These are phyloP conservation scores for Fusarium siculi DNA, from an alignment of 2,329 filamentous ascomycete species.

Conservation along the genomic window DNA sequence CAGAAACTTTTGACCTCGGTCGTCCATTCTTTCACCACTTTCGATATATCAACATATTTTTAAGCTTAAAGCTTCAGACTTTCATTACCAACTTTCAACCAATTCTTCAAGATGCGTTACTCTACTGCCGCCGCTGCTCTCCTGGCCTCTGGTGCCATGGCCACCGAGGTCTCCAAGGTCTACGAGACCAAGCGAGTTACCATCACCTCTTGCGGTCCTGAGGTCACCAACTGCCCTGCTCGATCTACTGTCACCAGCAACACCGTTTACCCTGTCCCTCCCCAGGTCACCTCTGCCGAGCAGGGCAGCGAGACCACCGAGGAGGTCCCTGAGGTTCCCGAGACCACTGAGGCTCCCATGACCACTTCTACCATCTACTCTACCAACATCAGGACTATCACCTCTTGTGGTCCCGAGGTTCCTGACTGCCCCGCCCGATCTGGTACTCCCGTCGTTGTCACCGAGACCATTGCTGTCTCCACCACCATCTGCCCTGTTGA, in stretches of 20 bases:
- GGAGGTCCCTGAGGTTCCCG: slow-evolving; percentile 39
- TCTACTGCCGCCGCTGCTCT: slow-evolving; percentile 58
- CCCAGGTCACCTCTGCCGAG: slow-evolving; percentile 26
- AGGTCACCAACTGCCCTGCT: slow-evolving; percentile 45
- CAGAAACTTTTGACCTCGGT: slow-evolving; percentile 65
- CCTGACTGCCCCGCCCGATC: slow-evolving; percentile 67
- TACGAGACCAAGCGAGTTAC: slow-evolving; percentile 69
- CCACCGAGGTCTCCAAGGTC: slow-evolving; percentile 57
- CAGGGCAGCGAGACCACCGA: slow-evolving; percentile 51
- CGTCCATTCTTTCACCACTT: slow-evolving; percentile 63
- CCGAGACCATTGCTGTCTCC: slow-evolving; percentile 52
- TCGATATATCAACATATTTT: slow-evolving; percentile 43
- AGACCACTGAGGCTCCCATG: slow-evolving; percentile 52
- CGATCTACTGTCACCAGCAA: slow-evolving; percentile 37
- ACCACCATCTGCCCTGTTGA: slow-evolving; percentile 55
- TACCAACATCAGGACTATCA: slow-evolving; percentile 70
- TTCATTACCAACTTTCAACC: slow-evolving; percentile 37
- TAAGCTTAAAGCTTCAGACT: slow-evolving; percentile 42
- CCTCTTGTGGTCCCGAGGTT: slow-evolving; percentile 68
- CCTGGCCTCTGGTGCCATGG: slow-evolving; percentile 54
- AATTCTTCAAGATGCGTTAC: slow-evolving; percentile 71
- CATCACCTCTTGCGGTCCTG: slow-evolving; percentile 66
- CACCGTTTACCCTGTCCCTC: slow-evolving; percentile 31
- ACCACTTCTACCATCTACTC: slow-evolving; percentile 67
- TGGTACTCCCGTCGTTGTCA: slow-evolving; percentile 47